Evolutionary conservation across 768 basidiomycete species (phyloP).

Genomic region (Termitomyces bulborhizus): DNA sequence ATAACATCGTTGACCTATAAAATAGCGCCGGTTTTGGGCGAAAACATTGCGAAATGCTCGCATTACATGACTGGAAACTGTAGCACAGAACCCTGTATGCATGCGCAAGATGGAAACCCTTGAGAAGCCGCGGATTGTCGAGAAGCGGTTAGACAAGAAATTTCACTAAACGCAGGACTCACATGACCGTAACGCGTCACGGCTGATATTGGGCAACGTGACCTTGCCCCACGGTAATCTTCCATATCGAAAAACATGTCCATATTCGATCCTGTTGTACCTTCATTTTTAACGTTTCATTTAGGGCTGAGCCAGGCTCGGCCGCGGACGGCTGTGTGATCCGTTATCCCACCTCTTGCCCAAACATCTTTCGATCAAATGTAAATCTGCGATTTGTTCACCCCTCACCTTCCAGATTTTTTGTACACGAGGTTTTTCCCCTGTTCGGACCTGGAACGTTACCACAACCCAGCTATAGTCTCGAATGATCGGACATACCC

Average conservation of each 20-base stretch:
- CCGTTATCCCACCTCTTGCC: slow-evolving; percentile 4
- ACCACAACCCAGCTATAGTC: slow-evolving; percentile 32
- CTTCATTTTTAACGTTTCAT: slow-evolving; percentile 9
- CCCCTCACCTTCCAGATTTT: neutral
- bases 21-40: neutral
- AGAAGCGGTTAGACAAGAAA: slow-evolving; percentile 10
- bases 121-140: slow-evolving; percentile 10
- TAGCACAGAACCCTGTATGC: slow-evolving; percentile 31
- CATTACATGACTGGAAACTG: slow-evolving; percentile 34
- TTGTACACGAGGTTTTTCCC: slow-evolving; percentile 9
- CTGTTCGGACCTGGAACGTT: slow-evolving; percentile 33
- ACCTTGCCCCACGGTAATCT: neutral
- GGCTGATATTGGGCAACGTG: slow-evolving; percentile 9
- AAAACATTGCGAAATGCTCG: slow-evolving; percentile 16
- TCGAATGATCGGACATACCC: slow-evolving; percentile 43
- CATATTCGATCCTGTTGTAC: slow-evolving; percentile 11
- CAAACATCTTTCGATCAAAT: neutral
- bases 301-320: neutral
- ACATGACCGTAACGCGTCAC: slow-evolving; percentile 14
- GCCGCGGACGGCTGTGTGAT: slow-evolving; percentile 7
- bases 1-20: neutral
- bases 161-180: slow-evolving; percentile 13
- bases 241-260: slow-evolving; percentile 15
- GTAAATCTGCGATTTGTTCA: slow-evolving; percentile 2
- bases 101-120: slow-evolving; percentile 29